Evolutionary conservation across 129 eudicot genomes (phyloP), one percentile per base, ranked within the genome.

Genomic region (Chrysanthemum seticuspe): DNA sequence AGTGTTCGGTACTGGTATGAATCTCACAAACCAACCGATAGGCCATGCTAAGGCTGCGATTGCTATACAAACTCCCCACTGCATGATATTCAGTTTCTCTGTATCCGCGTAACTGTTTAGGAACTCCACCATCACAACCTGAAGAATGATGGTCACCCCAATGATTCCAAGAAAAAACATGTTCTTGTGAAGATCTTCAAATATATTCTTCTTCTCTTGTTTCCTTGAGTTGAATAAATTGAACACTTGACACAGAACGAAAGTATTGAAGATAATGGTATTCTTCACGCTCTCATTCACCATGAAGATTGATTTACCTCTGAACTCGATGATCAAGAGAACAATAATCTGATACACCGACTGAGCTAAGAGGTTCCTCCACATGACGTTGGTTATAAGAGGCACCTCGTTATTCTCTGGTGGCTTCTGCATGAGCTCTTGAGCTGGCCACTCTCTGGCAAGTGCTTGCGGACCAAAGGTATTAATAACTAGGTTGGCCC

Each of bases 101-200:
- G 34, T 21, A 21, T 18, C 31, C 2, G n/a, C 63, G 25, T 19
- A 58, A 12, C 21, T 58, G 4, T 58, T 58, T 9, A 58, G 63
- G 63, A 58, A 58, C 34, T 58, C 63, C 0, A 58, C 34, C 63
- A 58, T 18, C 14, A 58, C 31, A 58, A 21, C 6, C 63, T 58
- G 63, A 58, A 58, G 31, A 58, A 19, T 27, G 14, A 58, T 10
- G 25, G 63, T 58, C 34, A 21, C 10, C 13, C 63, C 63, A 58
- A 58, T 27, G 5, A 58, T 58, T 58, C 34, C 63, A 23, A 58
- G 10, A 21, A 58, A 58, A 7, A 58, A 3, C 4, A 34, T 31
- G 63, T 58, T 58, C 7, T 58, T 58, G 63, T 19, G 31, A 58
- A 58, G 63, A 19, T 31, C 63, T 58, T 58, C 63, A 58, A 58